phyloP scores from a whole-genome alignment of 768 basidiomycete species.

The Paxillus rubicundulus region DNA sequence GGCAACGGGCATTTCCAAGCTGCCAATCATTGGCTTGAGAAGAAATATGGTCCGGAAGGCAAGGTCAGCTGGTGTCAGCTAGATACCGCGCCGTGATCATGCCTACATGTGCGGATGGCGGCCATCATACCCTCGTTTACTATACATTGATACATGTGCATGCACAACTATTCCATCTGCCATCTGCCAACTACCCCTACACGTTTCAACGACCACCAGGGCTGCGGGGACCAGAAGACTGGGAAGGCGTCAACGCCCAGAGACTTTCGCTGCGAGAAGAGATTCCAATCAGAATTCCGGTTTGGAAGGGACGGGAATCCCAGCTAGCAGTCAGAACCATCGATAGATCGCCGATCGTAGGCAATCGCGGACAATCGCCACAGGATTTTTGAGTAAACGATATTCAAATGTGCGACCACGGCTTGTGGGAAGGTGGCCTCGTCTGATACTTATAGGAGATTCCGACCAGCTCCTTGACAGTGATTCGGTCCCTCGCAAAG shows the following conservation, averaged over 20 bases:
- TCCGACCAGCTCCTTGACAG: too few relatives aligned
- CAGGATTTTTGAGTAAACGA: slow-evolving; percentile 8
- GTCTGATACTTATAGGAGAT: too few relatives aligned
- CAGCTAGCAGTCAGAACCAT: neutral
- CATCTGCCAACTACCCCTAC: slow-evolving; percentile 7
- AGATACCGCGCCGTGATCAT: slow-evolving; percentile 20
- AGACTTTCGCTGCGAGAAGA: neutral
- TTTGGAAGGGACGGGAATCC: neutral
- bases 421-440: too few relatives aligned
- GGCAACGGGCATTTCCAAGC: slow-evolving; percentile 87
- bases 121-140: slow-evolving; percentile 22
- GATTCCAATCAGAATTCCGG: neutral
- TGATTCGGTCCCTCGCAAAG: slow-evolving; percentile 16
- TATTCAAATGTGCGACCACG: slow-evolving; percentile 24
- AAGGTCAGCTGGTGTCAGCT: slow-evolving; percentile 73
- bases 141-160: slow-evolving; percentile 24
- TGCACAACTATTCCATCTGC: slow-evolving; percentile 9
- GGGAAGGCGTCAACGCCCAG: neutral
- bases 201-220: slow-evolving; percentile 12
- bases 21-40: slow-evolving; percentile 84
- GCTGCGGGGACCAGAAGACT: slow-evolving; percentile 16
- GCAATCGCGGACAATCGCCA: neutral
- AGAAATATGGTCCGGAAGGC: slow-evolving; percentile 70
- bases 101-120: neutral
- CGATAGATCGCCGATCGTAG: slow-evolving; percentile 22